A percentile compares a stretch with the other conserved stretches of the same genome.
phyloP scores from a whole-genome alignment of 2,329 filamentous ascomycete species.

The Scleromitrula shiraiana region DNA sequence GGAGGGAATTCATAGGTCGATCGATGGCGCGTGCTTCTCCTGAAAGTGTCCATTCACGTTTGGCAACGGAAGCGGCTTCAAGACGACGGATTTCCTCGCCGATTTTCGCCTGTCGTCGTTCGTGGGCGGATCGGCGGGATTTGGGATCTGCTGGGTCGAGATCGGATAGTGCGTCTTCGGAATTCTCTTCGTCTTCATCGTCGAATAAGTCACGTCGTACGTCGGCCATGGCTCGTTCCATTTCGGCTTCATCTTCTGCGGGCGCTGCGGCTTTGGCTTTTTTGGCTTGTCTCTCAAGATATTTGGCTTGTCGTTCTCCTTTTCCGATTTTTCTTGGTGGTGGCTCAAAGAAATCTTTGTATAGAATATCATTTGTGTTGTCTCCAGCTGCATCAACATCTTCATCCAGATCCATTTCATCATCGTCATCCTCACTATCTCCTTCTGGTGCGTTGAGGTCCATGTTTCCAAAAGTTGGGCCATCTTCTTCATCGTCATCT shows the following conservation, averaged over 20 bases:
- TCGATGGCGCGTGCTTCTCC: conserved; percentile 81
- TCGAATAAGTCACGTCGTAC: conserved; percentile 89
- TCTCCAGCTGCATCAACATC: conserved; percentile 45
- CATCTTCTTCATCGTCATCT: conserved; percentile 47
- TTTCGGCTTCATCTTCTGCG: conserved; percentile 52
- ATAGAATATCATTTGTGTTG: conserved; percentile 85
- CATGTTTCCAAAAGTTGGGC: conserved; percentile 76
- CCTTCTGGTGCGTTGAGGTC: conserved; percentile 67
- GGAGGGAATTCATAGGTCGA: conserved; percentile 80
- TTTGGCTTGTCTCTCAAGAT: conserved; percentile 31
- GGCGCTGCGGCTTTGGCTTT: conserved; percentile 33
- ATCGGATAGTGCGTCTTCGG: conserved; percentile 56
- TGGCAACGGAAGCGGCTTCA: conserved; percentile 81
- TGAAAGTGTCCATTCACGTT: conserved; percentile 81
- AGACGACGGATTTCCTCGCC: conserved; percentile 85
- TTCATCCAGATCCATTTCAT: conserved; percentile 43
- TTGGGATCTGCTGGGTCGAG: conserved; percentile 61
- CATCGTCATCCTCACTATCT: conserved; percentile 54
- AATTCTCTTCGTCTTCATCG: conserved; percentile 57
- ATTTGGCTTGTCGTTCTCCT: conserved; percentile 36
- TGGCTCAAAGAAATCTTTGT: conserved; percentile 88
- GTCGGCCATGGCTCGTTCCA: conserved; percentile 76
- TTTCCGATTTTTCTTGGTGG: conserved; percentile 64
- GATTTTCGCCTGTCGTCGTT: conserved; percentile 77
- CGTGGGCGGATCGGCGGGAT: conserved; percentile 74